phyloP scores from a whole-genome alignment of 2,329 filamentous ascomycete genomes.

The Pseudocercospora cruenta region DNA sequence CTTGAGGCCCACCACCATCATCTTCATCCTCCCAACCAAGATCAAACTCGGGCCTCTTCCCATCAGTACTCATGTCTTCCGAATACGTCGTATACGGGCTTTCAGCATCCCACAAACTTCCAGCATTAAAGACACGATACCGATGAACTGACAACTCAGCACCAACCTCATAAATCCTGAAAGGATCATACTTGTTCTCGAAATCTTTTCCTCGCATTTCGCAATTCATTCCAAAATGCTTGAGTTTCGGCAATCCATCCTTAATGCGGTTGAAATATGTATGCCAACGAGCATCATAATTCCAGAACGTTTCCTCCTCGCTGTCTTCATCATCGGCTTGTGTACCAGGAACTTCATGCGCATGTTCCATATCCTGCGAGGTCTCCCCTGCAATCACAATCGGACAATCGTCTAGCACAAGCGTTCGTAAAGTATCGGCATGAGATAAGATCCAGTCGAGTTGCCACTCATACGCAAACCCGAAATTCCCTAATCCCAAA shows the following conservation, averaged over 20 bases:
- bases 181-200: not conserved
- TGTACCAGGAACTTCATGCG: not conserved
- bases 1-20: not conserved
- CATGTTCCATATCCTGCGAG: not conserved
- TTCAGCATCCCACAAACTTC: not conserved
- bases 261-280: constrained; percentile 10
- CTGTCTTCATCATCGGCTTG: not conserved
- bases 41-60: not conserved
- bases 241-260: constrained; percentile 1
- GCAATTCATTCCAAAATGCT: constrained; percentile 14
- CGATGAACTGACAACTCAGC: not conserved
- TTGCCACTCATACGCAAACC: constrained; percentile 52
- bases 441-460: constrained; percentile 52
- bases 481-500: constrained; percentile 47
- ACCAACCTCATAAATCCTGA: not conserved
- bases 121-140: not conserved
- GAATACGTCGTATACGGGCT: not conserved
- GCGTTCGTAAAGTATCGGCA: constrained; percentile 42
- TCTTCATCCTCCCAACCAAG: not conserved
- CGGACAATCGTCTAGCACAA: constrained; percentile 51
- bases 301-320: not conserved
- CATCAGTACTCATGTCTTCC: not conserved
- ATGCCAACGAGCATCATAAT: constrained; percentile 21
- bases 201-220: not conserved
- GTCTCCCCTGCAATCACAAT: constrained; percentile 8